Evolutionary conservation across 768 basidiomycete genomes (phyloP), one percentile per base, ranked within the genome.

Genomic region (Leucosporidium creatinivorum): DNA sequence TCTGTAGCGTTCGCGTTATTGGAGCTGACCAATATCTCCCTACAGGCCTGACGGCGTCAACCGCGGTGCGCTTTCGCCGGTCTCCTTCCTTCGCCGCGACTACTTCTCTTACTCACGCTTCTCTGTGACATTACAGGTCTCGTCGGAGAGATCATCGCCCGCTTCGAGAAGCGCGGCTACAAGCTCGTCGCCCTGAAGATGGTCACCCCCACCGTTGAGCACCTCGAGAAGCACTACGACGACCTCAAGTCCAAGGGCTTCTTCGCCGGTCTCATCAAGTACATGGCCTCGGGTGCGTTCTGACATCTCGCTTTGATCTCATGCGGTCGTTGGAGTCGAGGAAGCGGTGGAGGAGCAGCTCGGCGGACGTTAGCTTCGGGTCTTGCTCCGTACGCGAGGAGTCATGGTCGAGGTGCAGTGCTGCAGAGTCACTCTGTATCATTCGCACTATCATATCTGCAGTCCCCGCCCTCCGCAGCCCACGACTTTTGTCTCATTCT

Each of bases 101-200:
- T 54, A 36, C 4, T 19, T 1, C 50, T 21, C 36, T 30, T 51
- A 51, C 25, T 28, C 4, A 19, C 25, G 10, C 10, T 36, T 50
- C 23, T 23, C 12, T 58, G 65, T 58, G 65, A 19, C 63, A 52
- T 26, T 25, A 9, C 63, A 74, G 67, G 84, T 74, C 89, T 97
- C 81, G 83, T 93, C 79, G 94, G 91, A 78, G 87, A 91, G 82
- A 97, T 98, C 86, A 90, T 94, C 81, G 76, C 84, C 77, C 86
- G 94, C 76, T 98, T 99, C 81, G 96, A 99, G 85, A 86, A 89
- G 83, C 91, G 94, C 74, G 96, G 96, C 74, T 99, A 86, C 87
- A 96, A 97, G 84, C 88, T 98, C 79, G 83, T 88, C 77, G 94
- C 94, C 67, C 83, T 97, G 78, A 97, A 99, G 83, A 83, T 97